Evolutionary conservation across 805 yeast species (phyloP), one percentile per base, ranked within the genome.

Genomic region (Brettanomyces naardenensis): DNA sequence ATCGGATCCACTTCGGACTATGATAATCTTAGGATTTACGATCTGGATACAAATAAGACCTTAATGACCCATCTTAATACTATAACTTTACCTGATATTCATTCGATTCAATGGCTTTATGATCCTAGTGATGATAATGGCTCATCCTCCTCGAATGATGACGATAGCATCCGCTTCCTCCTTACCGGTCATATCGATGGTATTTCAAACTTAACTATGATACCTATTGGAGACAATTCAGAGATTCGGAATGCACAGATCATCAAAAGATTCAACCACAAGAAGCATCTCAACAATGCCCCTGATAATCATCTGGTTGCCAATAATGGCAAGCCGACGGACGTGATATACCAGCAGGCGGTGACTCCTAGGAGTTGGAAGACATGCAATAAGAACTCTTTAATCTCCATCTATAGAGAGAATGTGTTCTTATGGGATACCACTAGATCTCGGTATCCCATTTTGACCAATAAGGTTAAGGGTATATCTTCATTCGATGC

Each of bases 161-260:
- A 69, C 3, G 54, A 60, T 28, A 55, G 54, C 18, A 57, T 65
- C 26, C 62, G 65, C 21, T 59, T 65, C 27, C 52, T 81, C 32
- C 52, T 78, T n/a, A 70, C 94, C 0, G 95, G 95, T 9, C 92
- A 87, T 54, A 71, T 69, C 36, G 73, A 75, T 41, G 96, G 96
- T 2, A 62, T 71, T 38, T 85, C 78, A 0, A 85, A 89, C 56
- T 56, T 88, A 42, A 74, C 85, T 3, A 64, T 80, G 14, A 66
- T 87, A 6, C 92, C 95, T 1, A 54, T 61, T 19, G 52, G 64
- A 6, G 63, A 61, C 4, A 39, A 42, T 21, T 22, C 45, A 2
- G 68, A 50, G 3, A 55, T 60, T 18, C 55, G 68, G 19, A 64
- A 70, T 39, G 95, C 96, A 0, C 86, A 78, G 54, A 80, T 88